Evolutionary conservation across 768 basidiomycete species (phyloP), one percentile per base, ranked within the genome.

Genomic region (Tulasnella sp.): DNA sequence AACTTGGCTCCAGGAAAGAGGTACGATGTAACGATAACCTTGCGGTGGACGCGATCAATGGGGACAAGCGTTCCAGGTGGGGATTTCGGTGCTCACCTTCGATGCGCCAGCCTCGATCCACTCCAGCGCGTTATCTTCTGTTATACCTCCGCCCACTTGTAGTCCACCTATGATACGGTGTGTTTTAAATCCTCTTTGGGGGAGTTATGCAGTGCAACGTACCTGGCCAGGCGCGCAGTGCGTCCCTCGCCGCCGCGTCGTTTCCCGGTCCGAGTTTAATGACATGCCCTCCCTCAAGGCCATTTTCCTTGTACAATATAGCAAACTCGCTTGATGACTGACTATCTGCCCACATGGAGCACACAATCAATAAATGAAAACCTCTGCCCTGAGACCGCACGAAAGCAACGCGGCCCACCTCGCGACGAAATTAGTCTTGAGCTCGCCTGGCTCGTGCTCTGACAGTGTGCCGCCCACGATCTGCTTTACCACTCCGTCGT

Each of bases 11-110:
- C 83, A 0, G 98, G 96, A 80, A 99, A 99, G 61, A 99, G 90
- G 84, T 91, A 94, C 16, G 96, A 98, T 4, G 98, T 99, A n/a
- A 99, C 93, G 75, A 99, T 98, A 81, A 99, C 91, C 96, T 99
- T 81, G 5, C 70, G 42, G 46, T 69, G 16, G 37, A 57, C 26
- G 18, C 42, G 40, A 44, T 39, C 11, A 44, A 20, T 35, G 20
- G 39, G 44, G n/a, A 4, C 11, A 20, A 5, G 48, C 32, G 37
- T 18, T 20, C 10, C 23, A 23, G 23, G 18, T 13, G 18, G 32
- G 70, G 37, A 11, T 71, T 72, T 10, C 13, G 29, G 29, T 10
- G 85, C 82, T 69, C 78, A 90, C 97, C 88, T 99, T 99, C 83
- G 91, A 92, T 23, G 98, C 98, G 5, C 97, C 97, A 1, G 89